Base-by-base conservation (phyloP, 768 basidiomycete genomes). In the Udeniomyces megalosporus region DNA sequence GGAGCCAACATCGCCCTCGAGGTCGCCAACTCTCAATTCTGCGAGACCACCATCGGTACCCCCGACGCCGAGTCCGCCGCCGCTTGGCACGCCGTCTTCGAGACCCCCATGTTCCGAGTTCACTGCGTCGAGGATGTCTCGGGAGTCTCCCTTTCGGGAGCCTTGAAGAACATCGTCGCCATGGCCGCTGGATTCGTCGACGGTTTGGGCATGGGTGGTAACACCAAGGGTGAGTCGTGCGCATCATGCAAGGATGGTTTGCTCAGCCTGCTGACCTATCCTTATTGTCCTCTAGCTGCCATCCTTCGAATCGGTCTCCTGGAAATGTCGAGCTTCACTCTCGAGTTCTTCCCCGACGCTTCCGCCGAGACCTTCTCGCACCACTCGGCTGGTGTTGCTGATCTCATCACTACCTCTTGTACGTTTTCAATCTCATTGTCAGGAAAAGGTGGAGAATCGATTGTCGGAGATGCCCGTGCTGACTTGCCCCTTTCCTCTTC, bases 151-250 rank as follows among this genome's bases (percentile, higher is more conserved):
- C 73, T 78, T 32, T 76, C 76, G 54, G 77, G 77, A 1, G 77
- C 77, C 6, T 69, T 78, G 48, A 78, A 78, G 73, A 77, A 75
- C 67, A 74, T 78, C 54, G 76, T 78, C 0, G 76, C 77, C 11
- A 71, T 78, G 28, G 77, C 76, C 28, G 77, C 77, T 20, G 77
- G 77, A 0, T 71, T 78, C 45, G 67, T 74, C 22, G 77, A 78
- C 59, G 77, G 77, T 14, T 61, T 78, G 2, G 70, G 71, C 20
- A 75, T 72, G 69, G 77, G 76, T 22, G 73, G 72, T 66, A 76
- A 76, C 68, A 70, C 74, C n/a, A 75, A 76, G 65, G 73, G 73
- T 74, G 44, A 55, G 66, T n/a, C n/a, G 49, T 6, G n/a, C n/a
- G n/a, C 10, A 7, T n/a, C 51, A 31, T 26, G 6, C 32, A n/a